Conservation (phyloP, 2,329 filamentous ascomycete species). For the Periconia macrospinosa region DNA sequence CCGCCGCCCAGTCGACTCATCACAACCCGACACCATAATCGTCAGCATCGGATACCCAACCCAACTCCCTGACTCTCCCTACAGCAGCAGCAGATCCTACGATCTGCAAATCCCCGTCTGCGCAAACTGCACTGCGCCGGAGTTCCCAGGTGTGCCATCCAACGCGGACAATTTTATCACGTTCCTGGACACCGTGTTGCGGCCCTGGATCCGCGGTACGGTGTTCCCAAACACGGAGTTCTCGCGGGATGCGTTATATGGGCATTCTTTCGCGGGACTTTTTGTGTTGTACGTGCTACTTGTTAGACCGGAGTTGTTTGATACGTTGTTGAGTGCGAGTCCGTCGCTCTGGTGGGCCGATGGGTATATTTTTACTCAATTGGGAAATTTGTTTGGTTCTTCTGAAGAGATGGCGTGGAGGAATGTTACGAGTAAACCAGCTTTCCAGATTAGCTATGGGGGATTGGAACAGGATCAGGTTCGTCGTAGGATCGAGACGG, state of each 20-base stretch:
- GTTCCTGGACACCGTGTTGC: conserved; percentile 47
- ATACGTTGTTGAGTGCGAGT: conserved; percentile 51
- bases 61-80: conserved; percentile 33
- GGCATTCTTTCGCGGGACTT: conserved; percentile 55
- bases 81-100: conserved; percentile 24
- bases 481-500: conserved; percentile 28
- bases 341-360: conserved; percentile 55
- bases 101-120: conserved; percentile 37
- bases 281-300: conserved; percentile 52
- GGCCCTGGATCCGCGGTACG: conserved; percentile 33
- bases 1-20: conserved; percentile 34
- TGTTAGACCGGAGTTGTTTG: conserved; percentile 45
- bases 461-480: conserved; percentile 28
- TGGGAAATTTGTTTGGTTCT: conserved; percentile 17
- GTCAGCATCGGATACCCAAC: conserved; percentile 35
- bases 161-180: conserved; percentile 51
- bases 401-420: background rate
- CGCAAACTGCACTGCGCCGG: conserved; percentile 25
- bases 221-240: conserved; percentile 37
- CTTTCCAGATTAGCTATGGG: conserved; percentile 36
- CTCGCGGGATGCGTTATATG: conserved; percentile 49
- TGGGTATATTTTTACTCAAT: conserved; percentile 40
- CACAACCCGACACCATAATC: conserved; percentile 31
- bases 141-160: conserved; percentile 39
- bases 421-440: conserved; percentile 24